These are phyloP conservation scores for Xylaria castorea DNA, from an alignment of 495 filamentous ascomycete genomes.

Conservation along the genomic window DNA sequence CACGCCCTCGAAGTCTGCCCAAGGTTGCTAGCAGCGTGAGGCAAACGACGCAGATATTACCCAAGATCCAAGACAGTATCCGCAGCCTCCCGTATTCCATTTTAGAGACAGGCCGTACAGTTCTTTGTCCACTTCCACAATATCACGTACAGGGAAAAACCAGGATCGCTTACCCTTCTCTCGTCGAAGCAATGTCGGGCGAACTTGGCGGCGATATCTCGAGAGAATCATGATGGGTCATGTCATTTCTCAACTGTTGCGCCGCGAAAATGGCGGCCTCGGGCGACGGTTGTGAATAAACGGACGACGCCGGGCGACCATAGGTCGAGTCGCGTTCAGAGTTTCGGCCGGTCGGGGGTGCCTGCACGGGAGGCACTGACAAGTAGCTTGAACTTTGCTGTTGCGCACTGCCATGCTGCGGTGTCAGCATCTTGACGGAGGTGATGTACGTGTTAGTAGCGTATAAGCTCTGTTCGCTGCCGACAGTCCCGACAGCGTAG, in stretches of 20 bases:
- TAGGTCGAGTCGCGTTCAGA: conserved; percentile 41
- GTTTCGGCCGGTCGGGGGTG: conserved; percentile 44
- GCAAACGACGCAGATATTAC: neutral
- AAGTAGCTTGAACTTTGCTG: conserved; percentile 27
- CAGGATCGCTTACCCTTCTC: conserved; percentile 41
- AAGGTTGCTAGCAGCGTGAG: neutral
- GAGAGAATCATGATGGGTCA: conserved; percentile 43
- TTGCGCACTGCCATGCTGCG: conserved; percentile 30
- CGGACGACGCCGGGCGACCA: conserved; percentile 48
- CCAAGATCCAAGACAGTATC: neutral
- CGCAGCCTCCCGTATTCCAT: neutral
- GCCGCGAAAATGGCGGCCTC: conserved; percentile 38
- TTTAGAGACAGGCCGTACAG: neutral
- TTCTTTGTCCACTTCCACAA: conserved; percentile 2
- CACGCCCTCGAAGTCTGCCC: neutral
- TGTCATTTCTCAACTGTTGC: conserved; percentile 41
- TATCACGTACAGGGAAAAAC: conserved; percentile 18
- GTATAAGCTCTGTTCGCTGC: conserved; percentile 6
- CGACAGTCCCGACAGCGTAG: neutral
- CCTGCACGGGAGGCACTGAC: conserved; percentile 40
- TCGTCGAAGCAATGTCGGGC: conserved; percentile 46
- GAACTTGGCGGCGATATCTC: conserved; percentile 59
- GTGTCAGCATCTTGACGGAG: conserved; percentile 36
- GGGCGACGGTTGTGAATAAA: conserved; percentile 47
- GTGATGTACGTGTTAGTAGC: conserved; percentile 16